Evolutionary conservation across 2,329 filamentous ascomycete species (phyloP).

Genomic region (Aspergillus japonicus): DNA sequence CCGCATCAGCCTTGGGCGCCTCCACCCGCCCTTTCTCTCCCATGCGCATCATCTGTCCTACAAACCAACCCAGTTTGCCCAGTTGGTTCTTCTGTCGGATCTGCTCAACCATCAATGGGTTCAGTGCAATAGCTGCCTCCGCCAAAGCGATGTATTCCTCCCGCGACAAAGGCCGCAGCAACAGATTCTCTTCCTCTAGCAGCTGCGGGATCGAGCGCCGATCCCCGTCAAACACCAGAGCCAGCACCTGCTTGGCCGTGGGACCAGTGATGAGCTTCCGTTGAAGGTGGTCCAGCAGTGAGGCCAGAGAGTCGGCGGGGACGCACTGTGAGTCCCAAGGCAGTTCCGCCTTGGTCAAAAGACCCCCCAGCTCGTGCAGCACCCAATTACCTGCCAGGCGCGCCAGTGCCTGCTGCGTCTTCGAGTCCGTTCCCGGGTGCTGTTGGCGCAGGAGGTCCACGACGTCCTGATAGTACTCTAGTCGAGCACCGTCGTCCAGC

Average conservation of each 20-base stretch:
- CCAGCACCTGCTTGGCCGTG: constrained; percentile 61
- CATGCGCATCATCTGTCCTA: constrained; percentile 66
- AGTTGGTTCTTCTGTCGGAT: constrained; percentile 59
- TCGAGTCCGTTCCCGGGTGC: constrained; percentile 25
- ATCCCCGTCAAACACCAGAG: constrained; percentile 54
- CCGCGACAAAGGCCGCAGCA: constrained; percentile 54
- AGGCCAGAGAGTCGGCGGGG: constrained; percentile 44
- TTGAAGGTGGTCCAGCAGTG: constrained; percentile 47
- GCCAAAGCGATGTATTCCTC: constrained; percentile 59
- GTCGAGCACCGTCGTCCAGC: constrained; percentile 72
- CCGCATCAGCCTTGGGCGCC: constrained; percentile 56
- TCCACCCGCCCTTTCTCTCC: constrained; percentile 63
- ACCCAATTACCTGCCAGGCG: constrained; percentile 65
- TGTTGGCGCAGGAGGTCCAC: constrained; percentile 38
- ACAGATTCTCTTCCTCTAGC: constrained; percentile 57
- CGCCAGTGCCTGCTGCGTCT: constrained; percentile 38
- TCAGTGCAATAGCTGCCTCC: constrained; percentile 52
- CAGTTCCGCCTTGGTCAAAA: constrained; percentile 55
- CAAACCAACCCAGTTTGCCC: constrained; percentile 67
- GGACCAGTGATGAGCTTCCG: constrained; percentile 51
- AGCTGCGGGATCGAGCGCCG: constrained; percentile 51
- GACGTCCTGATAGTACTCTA: constrained; percentile 70
- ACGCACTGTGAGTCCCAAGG: constrained; percentile 42
- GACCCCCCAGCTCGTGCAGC: constrained; percentile 70
- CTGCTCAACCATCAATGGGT: constrained; percentile 58